phyloP scores from a whole-genome alignment of 2,329 filamentous ascomycete genomes.

The Keithomyces neogunnii region DNA sequence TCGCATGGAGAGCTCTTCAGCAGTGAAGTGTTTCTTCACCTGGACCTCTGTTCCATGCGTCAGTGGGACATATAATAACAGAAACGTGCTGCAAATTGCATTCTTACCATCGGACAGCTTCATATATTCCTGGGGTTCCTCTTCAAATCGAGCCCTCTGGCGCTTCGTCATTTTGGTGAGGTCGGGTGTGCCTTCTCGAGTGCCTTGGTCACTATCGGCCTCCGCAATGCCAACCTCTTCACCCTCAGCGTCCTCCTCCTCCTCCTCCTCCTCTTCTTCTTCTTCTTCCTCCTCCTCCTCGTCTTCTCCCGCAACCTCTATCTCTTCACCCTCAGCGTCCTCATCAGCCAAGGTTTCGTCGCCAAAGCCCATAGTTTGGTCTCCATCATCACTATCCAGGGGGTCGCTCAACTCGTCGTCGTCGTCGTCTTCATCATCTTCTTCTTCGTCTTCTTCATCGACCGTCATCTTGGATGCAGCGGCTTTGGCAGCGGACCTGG shows the following conservation, averaged over 20 bases:
- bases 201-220: slow-evolving; percentile 36
- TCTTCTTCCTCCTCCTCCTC: slow-evolving; percentile 29
- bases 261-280: slow-evolving; percentile 28
- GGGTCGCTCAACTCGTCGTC: slow-evolving; percentile 49
- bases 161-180: slow-evolving; percentile 53
- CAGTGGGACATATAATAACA: background rate
- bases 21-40: slow-evolving; percentile 54
- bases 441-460: slow-evolving; percentile 38
- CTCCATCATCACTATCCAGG: slow-evolving; percentile 37
- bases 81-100: too few relatives aligned
- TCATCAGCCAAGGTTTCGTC: slow-evolving; percentile 39
- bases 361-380: slow-evolving; percentile 28
- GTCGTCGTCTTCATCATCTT: slow-evolving; percentile 42
- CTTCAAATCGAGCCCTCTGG: slow-evolving; percentile 51
- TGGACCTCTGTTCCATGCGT: slow-evolving; percentile 45
- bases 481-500: slow-evolving; percentile 25
- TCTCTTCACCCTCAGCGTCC: slow-evolving; percentile 40
- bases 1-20: slow-evolving; percentile 54
- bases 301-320: slow-evolving; percentile 32
- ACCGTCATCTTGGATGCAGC: slow-evolving; percentile 24
- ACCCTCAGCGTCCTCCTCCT: slow-evolving; percentile 27
- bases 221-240: slow-evolving; percentile 29
- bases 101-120: slow-evolving; percentile 51
- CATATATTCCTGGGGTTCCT: slow-evolving; percentile 45
- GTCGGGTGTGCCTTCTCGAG: slow-evolving; percentile 42